phyloP scores from a whole-genome alignment of 805 yeast genomes.

The Jamesozyma spencerorum region DNA sequence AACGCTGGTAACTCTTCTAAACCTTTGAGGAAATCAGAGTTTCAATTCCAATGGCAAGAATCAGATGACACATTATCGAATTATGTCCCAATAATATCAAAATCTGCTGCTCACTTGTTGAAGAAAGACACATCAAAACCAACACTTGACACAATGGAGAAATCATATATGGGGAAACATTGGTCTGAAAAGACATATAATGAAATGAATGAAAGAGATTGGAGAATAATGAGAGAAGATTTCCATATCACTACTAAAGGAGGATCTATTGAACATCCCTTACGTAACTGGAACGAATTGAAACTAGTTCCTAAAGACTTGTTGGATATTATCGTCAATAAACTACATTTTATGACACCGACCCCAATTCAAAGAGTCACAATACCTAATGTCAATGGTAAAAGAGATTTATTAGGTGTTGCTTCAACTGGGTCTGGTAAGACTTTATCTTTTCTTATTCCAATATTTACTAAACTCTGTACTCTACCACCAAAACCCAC shows the following conservation, averaged over 20 bases:
- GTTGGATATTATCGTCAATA: constrained; percentile 29
- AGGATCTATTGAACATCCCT: constrained; percentile 37
- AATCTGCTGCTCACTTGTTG: constrained; percentile 12
- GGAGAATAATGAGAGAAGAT: constrained; percentile 82
- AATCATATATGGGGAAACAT: constrained; percentile 23
- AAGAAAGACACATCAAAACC: not conserved
- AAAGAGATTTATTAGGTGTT: constrained; percentile 71
- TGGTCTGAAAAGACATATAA: constrained; percentile 63
- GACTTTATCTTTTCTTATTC: constrained; percentile 74
- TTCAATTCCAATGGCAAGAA: constrained; percentile 60
- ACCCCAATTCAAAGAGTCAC: constrained; percentile 90
- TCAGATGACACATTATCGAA: constrained; percentile 54
- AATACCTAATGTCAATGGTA: constrained; percentile 55
- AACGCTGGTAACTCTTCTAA: constrained; percentile 5
- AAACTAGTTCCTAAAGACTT: constrained; percentile 36
- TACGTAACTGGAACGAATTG: constrained; percentile 68
- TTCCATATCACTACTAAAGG: constrained; percentile 54
- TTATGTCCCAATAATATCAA: constrained; percentile 35
- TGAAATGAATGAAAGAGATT: constrained; percentile 73
- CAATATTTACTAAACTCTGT: constrained; percentile 50
- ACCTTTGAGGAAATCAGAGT: constrained; percentile 27
- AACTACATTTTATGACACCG: constrained; percentile 51
- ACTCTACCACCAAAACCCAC: constrained; percentile 40
- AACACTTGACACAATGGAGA: constrained; percentile 8
- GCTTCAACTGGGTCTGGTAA: constrained; percentile 97